These are phyloP conservation scores for Yamadazyma friedrichii DNA, from an alignment of 1,139 yeast genomes.

Conservation along the genomic window DNA sequence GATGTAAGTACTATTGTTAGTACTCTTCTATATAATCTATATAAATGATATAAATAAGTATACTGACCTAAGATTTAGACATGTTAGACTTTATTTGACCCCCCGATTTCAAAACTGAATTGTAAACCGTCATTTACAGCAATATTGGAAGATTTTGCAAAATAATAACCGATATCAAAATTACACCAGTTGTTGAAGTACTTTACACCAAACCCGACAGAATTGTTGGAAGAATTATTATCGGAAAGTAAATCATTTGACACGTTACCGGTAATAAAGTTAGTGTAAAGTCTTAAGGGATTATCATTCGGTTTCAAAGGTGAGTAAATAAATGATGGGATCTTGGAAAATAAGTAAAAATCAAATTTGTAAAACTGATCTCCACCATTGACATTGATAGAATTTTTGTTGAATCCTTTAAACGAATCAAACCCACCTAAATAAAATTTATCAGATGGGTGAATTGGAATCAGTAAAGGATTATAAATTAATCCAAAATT, in stretches of 20 bases:
- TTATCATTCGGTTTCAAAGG: conserved; percentile 25
- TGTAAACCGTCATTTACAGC: conserved; percentile 49
- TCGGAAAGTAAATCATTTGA: conserved; percentile 27
- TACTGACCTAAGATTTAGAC: not conserved
- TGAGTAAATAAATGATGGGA: conserved; percentile 32
- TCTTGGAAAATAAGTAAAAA: conserved; percentile 33
- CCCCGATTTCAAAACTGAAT: conserved; percentile 46
- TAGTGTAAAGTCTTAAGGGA: conserved; percentile 45
- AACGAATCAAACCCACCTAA: conserved; percentile 44
- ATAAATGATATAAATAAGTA: no score
- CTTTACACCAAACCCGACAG: conserved; percentile 42
- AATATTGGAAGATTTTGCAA: conserved; percentile 28
- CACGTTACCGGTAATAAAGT: conserved; percentile 34
- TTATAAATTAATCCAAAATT: conserved; percentile 37
- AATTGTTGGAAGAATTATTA: conserved; percentile 26
- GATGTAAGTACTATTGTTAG: no score
- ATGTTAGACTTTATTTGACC: conserved; percentile 24
- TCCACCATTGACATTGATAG: conserved; percentile 41
- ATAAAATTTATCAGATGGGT: conserved; percentile 48
- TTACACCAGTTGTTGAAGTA: conserved; percentile 46
- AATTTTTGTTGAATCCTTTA: conserved; percentile 39
- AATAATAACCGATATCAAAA: conserved; percentile 47
- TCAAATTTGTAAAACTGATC: conserved; percentile 37
- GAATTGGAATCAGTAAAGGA: conserved; percentile 28
- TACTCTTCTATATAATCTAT: no score